A percentile compares a stretch with the other conserved stretches of the same genome.
Evolutionary conservation across 1,284 basidiomycete species (phyloP).

Genomic region (Rhodotorula mucilaginosa): DNA sequence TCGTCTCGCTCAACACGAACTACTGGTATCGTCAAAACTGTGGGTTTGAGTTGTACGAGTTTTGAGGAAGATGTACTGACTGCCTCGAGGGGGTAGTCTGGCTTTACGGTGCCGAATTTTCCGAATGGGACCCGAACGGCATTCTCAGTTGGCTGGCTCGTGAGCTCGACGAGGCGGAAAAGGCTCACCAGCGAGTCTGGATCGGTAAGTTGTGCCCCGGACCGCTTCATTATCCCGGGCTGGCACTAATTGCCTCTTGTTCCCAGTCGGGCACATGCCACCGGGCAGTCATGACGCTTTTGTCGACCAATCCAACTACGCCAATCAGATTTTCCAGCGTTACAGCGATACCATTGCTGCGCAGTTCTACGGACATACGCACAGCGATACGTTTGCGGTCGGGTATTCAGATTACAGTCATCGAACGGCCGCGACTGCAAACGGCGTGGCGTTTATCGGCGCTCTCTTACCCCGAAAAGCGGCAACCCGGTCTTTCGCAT

Average conservation of each 20-base stretch:
- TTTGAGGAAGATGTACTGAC: neutral
- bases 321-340: slow-evolving; percentile 59
- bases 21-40: slow-evolving; percentile 52
- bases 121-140: slow-evolving; percentile 53
- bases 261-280: slow-evolving; percentile 42
- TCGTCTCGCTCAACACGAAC: slow-evolving; percentile 60
- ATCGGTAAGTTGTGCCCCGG: neutral
- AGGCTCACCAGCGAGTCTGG: slow-evolving; percentile 57
- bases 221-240: no score
- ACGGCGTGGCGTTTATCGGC: slow-evolving; percentile 56
- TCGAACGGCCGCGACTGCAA: slow-evolving; percentile 55
- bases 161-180: slow-evolving; percentile 59
- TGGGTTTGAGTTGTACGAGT: neutral
- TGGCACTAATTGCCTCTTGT: neutral
- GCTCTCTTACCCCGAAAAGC: slow-evolving; percentile 57
- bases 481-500: slow-evolving; percentile 57
- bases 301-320: slow-evolving; percentile 39
- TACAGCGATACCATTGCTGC: slow-evolving; percentile 61
- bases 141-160: slow-evolving; percentile 53
- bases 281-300: slow-evolving; percentile 56
- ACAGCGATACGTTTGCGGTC: slow-evolving; percentile 44
- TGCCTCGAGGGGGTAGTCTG: slow-evolving; percentile 50
- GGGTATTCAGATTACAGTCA: slow-evolving; percentile 57
- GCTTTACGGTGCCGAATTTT: slow-evolving; percentile 54
- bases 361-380: slow-evolving; percentile 55